Conservation (phyloP, 352 stramenopile genomes). For the Pythium pyrilobum region DNA sequence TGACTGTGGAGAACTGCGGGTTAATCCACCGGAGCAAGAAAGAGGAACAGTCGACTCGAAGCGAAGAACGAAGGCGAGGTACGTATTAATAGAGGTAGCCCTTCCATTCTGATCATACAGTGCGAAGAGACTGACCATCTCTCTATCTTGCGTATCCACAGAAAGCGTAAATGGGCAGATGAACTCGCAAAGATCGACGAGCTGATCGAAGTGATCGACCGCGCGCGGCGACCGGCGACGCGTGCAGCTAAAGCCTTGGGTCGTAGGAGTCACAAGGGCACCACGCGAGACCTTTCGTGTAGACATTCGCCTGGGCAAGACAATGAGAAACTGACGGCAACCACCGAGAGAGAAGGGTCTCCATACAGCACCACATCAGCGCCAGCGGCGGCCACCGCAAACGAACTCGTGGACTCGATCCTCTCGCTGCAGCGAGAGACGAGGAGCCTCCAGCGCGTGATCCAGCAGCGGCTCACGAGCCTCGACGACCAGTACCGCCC, state of each 20-base stretch:
- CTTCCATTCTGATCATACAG: neutral
- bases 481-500: conserved; percentile 32
- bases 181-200: conserved; percentile 53
- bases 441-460: conserved; percentile 42
- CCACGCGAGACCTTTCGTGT: no score
- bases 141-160: no score
- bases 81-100: no score
- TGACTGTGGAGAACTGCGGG: neutral
- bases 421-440: conserved; percentile 55
- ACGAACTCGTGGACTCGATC: conserved; percentile 44
- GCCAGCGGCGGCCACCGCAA: neutral
- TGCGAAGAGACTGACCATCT: no score
- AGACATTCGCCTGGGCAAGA: no score
- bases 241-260: neutral
- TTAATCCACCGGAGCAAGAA: neutral
- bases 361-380: conserved; percentile 12
- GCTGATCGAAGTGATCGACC: conserved; percentile 60
- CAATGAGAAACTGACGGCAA: no score
- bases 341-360: neutral
- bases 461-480: conserved; percentile 33
- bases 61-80: no score
- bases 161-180: conserved; percentile 44
- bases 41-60: no score
- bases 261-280: no score
- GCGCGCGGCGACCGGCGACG: conserved; percentile 27